Conservation (phyloP, 345 rosid species). For the Moricandia arvensis region DNA sequence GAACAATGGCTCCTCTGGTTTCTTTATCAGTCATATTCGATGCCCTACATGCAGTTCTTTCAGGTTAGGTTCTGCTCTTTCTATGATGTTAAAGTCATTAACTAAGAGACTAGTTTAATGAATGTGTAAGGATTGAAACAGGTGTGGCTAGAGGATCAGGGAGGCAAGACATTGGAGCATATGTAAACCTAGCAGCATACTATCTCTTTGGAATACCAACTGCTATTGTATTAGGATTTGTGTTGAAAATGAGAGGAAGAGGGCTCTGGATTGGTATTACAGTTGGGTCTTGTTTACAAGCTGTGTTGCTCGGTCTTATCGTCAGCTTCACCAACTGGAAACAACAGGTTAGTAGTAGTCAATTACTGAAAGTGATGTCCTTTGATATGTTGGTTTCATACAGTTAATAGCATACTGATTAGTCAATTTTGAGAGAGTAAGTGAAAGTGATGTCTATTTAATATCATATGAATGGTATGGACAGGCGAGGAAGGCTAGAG, state of each 20-base stretch:
- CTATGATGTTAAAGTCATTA: not conserved
- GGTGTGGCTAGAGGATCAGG: slow-evolving; percentile 43
- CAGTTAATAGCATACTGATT: not conserved
- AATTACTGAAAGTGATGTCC: not conserved
- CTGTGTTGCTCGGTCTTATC: not conserved
- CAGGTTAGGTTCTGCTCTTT: slow-evolving; percentile 7
- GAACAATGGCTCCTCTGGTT: slow-evolving; percentile 33
- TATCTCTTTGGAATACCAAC: slow-evolving; percentile 37
- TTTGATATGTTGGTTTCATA: not conserved
- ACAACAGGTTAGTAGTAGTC: not conserved
- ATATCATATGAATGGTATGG: not conserved
- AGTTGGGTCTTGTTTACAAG: not conserved
- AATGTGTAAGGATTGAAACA: slow-evolving; percentile 1
- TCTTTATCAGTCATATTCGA: slow-evolving; percentile 37
- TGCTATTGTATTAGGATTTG: slow-evolving; percentile 27
- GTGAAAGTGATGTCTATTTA: not conserved
- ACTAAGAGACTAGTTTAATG: not conserved
- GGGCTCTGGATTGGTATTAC: not conserved
- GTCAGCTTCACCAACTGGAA: not conserved
- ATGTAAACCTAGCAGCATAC: slow-evolving; percentile 36
- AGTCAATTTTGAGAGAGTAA: not conserved
- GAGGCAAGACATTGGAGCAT: slow-evolving; percentile 39
- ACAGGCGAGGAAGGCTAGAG: not conserved
- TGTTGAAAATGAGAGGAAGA: slow-evolving; percentile 10
- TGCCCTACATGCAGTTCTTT: slow-evolving; percentile 36